These are phyloP conservation scores for Colletotrichum sp. DNA, from an alignment of 2,329 filamentous ascomycete species.

Conservation along the genomic window DNA sequence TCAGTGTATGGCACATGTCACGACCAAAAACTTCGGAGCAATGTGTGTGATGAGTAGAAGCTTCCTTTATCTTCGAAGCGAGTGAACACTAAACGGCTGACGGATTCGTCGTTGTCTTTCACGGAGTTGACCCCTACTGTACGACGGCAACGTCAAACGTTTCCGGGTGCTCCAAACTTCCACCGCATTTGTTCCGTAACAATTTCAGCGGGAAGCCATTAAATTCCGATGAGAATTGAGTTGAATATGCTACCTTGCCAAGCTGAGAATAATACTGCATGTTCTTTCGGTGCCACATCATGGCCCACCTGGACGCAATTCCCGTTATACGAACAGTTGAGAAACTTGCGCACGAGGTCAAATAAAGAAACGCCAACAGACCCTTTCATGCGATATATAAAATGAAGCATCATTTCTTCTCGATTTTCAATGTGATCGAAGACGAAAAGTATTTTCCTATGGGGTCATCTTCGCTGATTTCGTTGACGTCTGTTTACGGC, in stretches of 20 bases:
- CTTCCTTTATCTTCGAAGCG: too few relatives aligned
- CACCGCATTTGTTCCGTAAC: neutral
- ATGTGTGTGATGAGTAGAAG: too few relatives aligned
- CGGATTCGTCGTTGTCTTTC: neutral
- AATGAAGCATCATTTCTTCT: neutral
- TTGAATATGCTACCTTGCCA: neutral
- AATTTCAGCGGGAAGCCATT: neutral
- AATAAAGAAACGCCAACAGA: neutral
- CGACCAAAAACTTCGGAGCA: too few relatives aligned
- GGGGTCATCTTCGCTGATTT: neutral
- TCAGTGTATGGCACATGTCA: too few relatives aligned
- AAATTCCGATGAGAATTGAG: neutral
- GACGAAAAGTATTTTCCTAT: too few relatives aligned
- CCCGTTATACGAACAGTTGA: neutral
- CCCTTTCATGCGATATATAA: neutral
- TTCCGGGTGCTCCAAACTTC: neutral
- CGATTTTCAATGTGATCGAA: too few relatives aligned
- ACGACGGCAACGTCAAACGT: neutral
- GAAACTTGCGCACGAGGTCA: neutral
- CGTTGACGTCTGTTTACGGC: neutral
- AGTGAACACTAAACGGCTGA: neutral
- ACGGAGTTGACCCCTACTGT: neutral
- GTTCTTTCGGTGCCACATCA: neutral
- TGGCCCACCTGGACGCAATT: neutral
- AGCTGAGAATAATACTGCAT: neutral